Conservation (phyloP, 2,329 filamentous ascomycete species). For the Monosporascus sp. region DNA sequence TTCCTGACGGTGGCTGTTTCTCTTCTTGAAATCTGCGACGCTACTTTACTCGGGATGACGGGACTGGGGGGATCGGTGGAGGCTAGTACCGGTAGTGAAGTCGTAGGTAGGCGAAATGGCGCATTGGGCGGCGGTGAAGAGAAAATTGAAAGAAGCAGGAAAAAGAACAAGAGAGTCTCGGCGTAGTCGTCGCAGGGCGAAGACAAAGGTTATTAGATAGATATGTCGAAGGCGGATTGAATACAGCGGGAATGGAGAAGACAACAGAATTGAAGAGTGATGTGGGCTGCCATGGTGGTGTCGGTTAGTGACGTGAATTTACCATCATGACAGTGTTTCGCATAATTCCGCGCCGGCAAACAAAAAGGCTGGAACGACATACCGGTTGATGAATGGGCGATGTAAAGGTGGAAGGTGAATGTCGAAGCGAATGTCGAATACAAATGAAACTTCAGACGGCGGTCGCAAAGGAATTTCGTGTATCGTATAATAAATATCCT, state of each 20-base stretch:
- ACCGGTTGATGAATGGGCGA: too few species aligned
- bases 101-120: neutral
- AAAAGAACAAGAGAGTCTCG: neutral
- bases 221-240: too few species aligned
- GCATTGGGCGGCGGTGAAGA: neutral
- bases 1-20: slow-evolving; percentile 7
- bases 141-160: neutral
- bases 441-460: neutral
- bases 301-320: neutral
- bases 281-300: neutral
- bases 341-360: too few species aligned
- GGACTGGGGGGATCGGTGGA: neutral
- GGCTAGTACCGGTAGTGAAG: neutral
- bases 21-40: neutral
- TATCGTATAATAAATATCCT: neutral
- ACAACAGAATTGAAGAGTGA: neutral
- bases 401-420: neutral
- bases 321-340: too few species aligned
- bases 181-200: too few species aligned
- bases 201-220: too few species aligned
- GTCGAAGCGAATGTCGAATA: neutral
- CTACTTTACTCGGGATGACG: neutral
- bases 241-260: neutral
- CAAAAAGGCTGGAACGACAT: too few species aligned
- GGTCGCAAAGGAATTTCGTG: neutral